Conservation (phyloP, 441 rosid genomes). For the Kokia cookei region DNA sequence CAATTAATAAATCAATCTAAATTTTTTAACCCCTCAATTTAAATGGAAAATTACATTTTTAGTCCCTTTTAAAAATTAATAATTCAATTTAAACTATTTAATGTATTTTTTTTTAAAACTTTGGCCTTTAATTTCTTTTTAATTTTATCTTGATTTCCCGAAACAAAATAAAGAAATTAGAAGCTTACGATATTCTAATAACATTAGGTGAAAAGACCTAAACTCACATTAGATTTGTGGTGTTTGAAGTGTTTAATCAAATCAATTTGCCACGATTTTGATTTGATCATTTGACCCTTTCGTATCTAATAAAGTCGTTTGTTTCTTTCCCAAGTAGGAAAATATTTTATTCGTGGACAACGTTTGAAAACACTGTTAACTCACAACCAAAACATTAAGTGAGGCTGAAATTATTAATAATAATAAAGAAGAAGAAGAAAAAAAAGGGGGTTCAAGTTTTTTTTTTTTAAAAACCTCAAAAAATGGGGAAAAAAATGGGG, state of each 20-base stretch:
- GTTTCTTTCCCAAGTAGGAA: background rate
- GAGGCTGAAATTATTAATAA: background rate
- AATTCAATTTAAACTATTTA: no score
- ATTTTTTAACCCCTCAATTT: no score
- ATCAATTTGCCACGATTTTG: background rate
- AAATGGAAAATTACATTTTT: no score
- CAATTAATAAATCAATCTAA: no score
- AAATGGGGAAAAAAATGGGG: background rate
- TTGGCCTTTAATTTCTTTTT: no score
- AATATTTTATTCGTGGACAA: background rate
- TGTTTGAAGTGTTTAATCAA: background rate
- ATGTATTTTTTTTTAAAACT: no score
- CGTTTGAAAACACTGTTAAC: background rate
- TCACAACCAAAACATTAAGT: background rate
- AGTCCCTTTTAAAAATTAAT: no score
- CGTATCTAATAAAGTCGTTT: background rate
- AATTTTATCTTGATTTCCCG: background rate
- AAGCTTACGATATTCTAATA: background rate
- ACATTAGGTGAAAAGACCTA: background rate
- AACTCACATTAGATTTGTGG: no score
- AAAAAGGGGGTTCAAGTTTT: background rate
- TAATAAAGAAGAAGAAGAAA: background rate
- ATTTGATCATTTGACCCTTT: background rate
- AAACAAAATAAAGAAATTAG: background rate
- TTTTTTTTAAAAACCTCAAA: background rate